Percentiles rank a stretch among this genome's conserved stretches.
Evolutionary conservation across 1,139 yeast genomes (phyloP).

Genomic region (Blastobotrys elegans): DNA sequence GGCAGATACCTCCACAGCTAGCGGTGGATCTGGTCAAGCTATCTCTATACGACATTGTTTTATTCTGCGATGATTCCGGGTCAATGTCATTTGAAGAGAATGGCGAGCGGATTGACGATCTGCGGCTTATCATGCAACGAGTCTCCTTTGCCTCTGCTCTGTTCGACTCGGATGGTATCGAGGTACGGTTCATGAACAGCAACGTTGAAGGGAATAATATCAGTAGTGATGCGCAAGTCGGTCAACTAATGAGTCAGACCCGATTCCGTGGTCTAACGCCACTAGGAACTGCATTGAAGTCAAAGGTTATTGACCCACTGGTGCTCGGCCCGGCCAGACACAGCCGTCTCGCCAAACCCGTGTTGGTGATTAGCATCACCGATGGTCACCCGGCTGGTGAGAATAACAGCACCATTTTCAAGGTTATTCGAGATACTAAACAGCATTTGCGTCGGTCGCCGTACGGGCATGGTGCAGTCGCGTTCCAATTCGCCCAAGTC

Average conservation of each 20-base stretch:
- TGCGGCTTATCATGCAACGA: constrained; percentile 31
- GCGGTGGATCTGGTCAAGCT: constrained; percentile 32
- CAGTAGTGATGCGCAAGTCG: constrained; percentile 28
- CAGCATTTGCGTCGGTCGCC: constrained; percentile 22
- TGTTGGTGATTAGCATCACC: constrained; percentile 31
- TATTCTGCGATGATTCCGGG: constrained; percentile 35
- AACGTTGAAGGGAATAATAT: constrained; percentile 29
- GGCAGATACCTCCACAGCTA: constrained; percentile 33
- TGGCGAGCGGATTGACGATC: constrained; percentile 35
- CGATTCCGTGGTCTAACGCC: constrained; percentile 34
- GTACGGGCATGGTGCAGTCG: constrained; percentile 34
- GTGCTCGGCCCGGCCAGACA: constrained; percentile 29
- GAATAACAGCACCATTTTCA: constrained; percentile 25
- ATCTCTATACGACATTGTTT: constrained; percentile 33
- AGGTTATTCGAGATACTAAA: constrained; percentile 30
- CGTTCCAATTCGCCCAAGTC: constrained; percentile 36
- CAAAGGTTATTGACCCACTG: constrained; percentile 32
- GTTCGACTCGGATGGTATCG: constrained; percentile 34
- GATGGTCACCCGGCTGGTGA: constrained; percentile 38
- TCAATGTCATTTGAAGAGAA: constrained; percentile 36
- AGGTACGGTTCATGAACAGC: constrained; percentile 33
- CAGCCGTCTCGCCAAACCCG: constrained; percentile 31
- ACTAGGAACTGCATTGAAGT: constrained; percentile 30
- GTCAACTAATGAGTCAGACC: constrained; percentile 25
- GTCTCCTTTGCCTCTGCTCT: constrained; percentile 33